Base-by-base conservation (phyloP, 164 flowering plant species). In the Aristolochia contorta region DNA sequence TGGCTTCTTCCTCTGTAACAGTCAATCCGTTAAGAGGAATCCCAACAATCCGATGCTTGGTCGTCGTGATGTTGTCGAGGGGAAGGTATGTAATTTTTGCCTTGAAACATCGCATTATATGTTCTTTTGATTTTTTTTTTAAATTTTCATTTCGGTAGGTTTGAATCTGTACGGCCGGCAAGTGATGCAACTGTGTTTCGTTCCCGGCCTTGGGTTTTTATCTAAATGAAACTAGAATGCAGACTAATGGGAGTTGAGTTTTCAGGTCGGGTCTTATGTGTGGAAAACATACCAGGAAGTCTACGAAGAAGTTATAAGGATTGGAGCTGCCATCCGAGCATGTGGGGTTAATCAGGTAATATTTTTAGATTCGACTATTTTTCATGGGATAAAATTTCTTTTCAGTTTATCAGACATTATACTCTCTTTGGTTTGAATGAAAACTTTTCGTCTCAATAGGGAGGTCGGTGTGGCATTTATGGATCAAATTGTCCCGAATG, bases 401-500 rank as follows among this genome's bases (percentile, higher is more conserved):
- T n/a, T 49, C 14, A 18, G 53, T 10, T 4, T 37, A 10, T 37
- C 43, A 8, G 9, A 37, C 43, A 8, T 10, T 37, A 7, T 4
- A 37, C 9, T 37, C 7, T 37, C 43, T 6, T 37, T 37, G 43
- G 12, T 37, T 37, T 7, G 43, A 37, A 6, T 37, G 27, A 53
- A 15, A 1, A 2, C 27, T 22, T 56, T 59, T 16, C 27, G n/a
- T 50, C 23, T 69, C 54, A 50, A 53, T 56, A 94, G 96, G 96
- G 97, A 15, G 87, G 74, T 56, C 78, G 79, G 0, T 94, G 99
- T 63, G 96, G 99, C 45, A 91, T 94, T 21, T 94, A 83, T 72
- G 97, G 96, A 54, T 69, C 88, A 47, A 94, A 94, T 70, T 84
- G 86, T 68, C 90, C 97, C 0, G 85, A 91, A 65, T 94, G 99